Conservation (phyloP, 148 eudicot genomes). For the Rheum nobile region DNA sequence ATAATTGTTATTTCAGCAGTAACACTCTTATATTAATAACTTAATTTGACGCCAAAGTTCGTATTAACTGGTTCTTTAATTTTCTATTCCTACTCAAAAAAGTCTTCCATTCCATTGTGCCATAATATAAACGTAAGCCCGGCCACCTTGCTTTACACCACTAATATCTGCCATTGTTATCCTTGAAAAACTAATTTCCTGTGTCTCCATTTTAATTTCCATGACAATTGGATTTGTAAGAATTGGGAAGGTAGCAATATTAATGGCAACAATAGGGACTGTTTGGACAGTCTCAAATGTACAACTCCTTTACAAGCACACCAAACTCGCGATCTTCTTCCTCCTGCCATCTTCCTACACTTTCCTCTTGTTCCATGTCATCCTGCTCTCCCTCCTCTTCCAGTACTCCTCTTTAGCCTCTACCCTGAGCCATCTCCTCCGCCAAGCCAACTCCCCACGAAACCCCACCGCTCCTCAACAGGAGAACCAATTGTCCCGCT, state of each 20-base stretch:
- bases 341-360: not conserved
- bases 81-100: too few species aligned
- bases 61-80: too few species aligned
- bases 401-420: not conserved
- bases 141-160: too few species aligned
- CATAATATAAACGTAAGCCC: too few species aligned
- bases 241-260: not conserved
- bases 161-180: too few species aligned
- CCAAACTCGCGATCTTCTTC: not conserved
- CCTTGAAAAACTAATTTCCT: not conserved
- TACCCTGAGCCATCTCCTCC: not conserved
- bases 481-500: not conserved
- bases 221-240: not conserved
- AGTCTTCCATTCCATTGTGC: too few species aligned
- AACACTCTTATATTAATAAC: too few species aligned
- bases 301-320: not conserved
- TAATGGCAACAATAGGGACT: slow-evolving; percentile 2
- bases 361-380: not conserved
- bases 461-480: not conserved
- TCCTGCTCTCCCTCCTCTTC: not conserved
- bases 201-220: not conserved
- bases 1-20: too few species aligned
- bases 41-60: too few species aligned
- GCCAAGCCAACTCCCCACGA: not conserved
- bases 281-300: not conserved